Evolutionary conservation across 1,284 basidiomycete species (phyloP).

Genomic region (Sanguinoderma infundibulare): DNA sequence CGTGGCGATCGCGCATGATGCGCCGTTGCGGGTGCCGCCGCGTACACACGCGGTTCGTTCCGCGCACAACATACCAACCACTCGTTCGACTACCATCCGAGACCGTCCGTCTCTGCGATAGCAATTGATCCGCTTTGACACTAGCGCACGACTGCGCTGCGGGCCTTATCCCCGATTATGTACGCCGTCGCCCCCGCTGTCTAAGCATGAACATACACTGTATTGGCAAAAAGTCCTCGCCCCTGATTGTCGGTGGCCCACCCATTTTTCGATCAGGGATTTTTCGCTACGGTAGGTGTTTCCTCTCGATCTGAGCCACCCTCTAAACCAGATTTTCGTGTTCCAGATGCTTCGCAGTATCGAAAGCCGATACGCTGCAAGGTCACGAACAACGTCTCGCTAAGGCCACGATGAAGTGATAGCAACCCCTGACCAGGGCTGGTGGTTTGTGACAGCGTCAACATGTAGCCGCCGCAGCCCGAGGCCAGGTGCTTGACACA

Average conservation of each 20-base stretch:
- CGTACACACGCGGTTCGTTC: not conserved
- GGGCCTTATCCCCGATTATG: not conserved
- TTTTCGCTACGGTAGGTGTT: not conserved
- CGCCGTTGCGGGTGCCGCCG: no score
- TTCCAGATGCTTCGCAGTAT: no score
- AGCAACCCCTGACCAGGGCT: not conserved
- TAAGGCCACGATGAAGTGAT: not conserved
- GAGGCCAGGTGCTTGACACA: no score
- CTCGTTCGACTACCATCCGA: not conserved
- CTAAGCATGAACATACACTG: not conserved
- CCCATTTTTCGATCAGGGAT: not conserved
- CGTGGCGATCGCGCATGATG: not conserved
- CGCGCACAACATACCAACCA: not conserved
- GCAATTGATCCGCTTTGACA: not conserved
- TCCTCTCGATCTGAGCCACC: not conserved
- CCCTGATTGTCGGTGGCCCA: not conserved
- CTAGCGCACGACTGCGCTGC: not conserved
- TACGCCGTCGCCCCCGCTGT: no score
- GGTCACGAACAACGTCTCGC: no score
- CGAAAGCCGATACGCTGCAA: no score
- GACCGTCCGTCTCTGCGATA: not conserved
- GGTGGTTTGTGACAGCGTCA: not conserved
- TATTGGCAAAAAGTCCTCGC: not conserved
- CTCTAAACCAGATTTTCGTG: no score
- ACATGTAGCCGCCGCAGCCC: no score